These are phyloP conservation scores for Candida pseudocylindracea DNA, from an alignment of 1,139 yeast genomes.

Conservation along the genomic window DNA sequence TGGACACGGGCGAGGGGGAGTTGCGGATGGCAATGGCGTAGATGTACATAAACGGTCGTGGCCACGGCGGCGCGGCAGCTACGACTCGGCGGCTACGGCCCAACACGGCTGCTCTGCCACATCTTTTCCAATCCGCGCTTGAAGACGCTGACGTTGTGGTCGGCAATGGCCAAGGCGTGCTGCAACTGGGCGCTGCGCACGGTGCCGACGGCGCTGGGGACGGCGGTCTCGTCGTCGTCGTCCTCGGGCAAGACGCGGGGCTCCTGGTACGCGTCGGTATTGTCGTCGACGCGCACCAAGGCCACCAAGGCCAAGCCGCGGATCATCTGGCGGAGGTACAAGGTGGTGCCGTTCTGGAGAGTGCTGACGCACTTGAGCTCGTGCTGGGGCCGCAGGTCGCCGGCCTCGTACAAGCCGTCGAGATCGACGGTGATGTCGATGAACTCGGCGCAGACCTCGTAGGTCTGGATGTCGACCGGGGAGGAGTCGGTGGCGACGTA, in stretches of 20 bases:
- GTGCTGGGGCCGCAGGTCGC: conserved; percentile 6
- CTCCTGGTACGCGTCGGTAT: conserved; percentile 4
- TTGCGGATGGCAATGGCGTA: too few species aligned
- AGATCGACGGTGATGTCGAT: conserved; percentile 86
- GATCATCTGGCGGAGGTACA: conserved; percentile 79
- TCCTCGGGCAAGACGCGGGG: neutral
- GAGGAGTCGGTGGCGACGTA: conserved; percentile 92
- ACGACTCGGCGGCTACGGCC: too few species aligned
- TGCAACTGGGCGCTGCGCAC: too few species aligned
- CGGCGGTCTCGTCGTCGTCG: conserved; percentile 4
- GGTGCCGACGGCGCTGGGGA: too few species aligned
- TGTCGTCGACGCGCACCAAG: conserved; percentile 41
- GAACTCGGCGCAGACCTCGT: conserved; percentile 93
- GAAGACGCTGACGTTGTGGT: conserved; percentile 71
- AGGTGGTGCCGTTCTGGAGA: conserved; percentile 60
- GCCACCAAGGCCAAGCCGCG: conserved; percentile 86
- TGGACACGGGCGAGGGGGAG: too few species aligned
- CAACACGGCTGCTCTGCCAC: conserved; percentile 21
- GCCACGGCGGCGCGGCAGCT: too few species aligned
- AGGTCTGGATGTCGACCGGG: conserved; percentile 87
- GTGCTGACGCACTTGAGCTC: conserved; percentile 43
- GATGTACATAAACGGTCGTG: too few species aligned
- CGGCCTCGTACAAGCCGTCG: conserved; percentile 43
- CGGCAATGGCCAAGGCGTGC: conserved; percentile 44
- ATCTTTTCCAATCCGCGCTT: conserved; percentile 60